A percentile compares a stretch with the other conserved stretches of the same genome.
phyloP scores from a whole-genome alignment of 768 basidiomycete genomes.

The Boletus insuetus region DNA sequence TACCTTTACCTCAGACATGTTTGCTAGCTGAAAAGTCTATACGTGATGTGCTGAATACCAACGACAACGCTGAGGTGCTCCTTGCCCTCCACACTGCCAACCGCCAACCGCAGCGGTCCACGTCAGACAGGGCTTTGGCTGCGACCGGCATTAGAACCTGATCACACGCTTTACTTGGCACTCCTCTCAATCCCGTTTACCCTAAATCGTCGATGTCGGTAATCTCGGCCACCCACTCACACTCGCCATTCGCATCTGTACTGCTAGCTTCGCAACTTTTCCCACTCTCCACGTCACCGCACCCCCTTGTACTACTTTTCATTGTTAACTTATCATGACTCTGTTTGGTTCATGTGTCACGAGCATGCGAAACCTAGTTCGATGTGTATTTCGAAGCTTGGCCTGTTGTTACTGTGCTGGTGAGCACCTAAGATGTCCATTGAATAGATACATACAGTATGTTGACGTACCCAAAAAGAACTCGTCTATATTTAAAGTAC shows the following conservation, averaged over 20 bases:
- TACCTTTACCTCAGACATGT: slow-evolving; percentile 49
- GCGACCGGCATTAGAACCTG: slow-evolving; percentile 26
- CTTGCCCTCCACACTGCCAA: slow-evolving; percentile 56
- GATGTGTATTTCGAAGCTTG: neutral
- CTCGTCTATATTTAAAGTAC: too few species aligned
- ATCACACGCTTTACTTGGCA: slow-evolving; percentile 1
- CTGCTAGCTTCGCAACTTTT: slow-evolving; percentile 14
- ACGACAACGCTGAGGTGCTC: slow-evolving; percentile 63
- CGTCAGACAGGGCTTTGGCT: slow-evolving; percentile 14
- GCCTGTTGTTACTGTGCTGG: neutral
- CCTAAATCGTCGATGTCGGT: slow-evolving; percentile 1
- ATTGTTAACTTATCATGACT: slow-evolving; percentile 22
- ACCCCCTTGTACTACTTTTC: slow-evolving; percentile 19
- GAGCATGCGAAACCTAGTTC: slow-evolving; percentile 6
- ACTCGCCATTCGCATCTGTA: slow-evolving; percentile 26
- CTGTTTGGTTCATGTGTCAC: neutral
- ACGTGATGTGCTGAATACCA: slow-evolving; percentile 61
- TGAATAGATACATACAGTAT: too few species aligned
- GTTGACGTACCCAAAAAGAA: too few species aligned
- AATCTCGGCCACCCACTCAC: neutral
- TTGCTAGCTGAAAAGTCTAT: slow-evolving; percentile 72
- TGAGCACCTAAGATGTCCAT: too few species aligned
- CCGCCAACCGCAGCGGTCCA: slow-evolving; percentile 9
- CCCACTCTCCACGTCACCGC: neutral
- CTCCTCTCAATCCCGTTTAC: neutral